These are phyloP conservation scores for Phylloporus gajari DNA, from an alignment of 1,284 basidiomycete genomes.

Conservation along the genomic window DNA sequence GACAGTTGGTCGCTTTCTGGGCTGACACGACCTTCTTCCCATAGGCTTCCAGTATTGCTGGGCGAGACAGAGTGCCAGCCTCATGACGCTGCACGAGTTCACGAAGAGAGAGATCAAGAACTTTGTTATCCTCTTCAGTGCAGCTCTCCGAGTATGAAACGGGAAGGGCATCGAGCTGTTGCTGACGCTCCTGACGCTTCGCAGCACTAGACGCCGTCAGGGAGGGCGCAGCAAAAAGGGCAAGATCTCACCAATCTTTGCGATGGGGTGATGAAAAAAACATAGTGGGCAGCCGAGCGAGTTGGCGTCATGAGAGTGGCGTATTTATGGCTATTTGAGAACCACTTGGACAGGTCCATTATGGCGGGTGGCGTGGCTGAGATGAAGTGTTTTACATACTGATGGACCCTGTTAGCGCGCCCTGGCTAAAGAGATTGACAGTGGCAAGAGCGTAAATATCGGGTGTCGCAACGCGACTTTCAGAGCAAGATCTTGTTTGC, in stretches of 20 bases:
- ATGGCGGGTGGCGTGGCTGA: background rate
- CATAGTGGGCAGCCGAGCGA: conserved; percentile 23
- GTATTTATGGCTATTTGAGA: conserved; percentile 19
- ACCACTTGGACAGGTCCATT: background rate
- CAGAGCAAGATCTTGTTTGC: background rate
- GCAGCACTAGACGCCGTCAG: conserved; percentile 22
- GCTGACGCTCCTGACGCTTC: conserved; percentile 40
- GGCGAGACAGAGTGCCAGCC: conserved; percentile 31
- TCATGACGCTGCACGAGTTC: conserved; percentile 39
- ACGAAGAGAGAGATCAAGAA: conserved; percentile 39
- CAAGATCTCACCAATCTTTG: conserved; percentile 42
- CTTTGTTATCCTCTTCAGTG: conserved; percentile 39
- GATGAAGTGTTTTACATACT: conserved; percentile 9
- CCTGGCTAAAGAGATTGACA: conserved; percentile 1
- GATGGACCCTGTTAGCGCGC: background rate
- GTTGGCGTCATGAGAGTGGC: background rate
- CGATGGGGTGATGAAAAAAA: conserved; percentile 38
- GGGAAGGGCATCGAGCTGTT: conserved; percentile 37
- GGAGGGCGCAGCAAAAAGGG: background rate
- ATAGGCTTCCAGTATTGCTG: conserved; percentile 41
- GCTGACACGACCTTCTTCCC: conserved; percentile 46
- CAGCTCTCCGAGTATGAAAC: conserved; percentile 32
- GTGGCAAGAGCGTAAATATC: background rate
- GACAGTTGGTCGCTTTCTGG: conserved; percentile 46
- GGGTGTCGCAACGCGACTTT: background rate